Base-by-base conservation (phyloP, 805 yeast species). In the Candida boidinii region DNA sequence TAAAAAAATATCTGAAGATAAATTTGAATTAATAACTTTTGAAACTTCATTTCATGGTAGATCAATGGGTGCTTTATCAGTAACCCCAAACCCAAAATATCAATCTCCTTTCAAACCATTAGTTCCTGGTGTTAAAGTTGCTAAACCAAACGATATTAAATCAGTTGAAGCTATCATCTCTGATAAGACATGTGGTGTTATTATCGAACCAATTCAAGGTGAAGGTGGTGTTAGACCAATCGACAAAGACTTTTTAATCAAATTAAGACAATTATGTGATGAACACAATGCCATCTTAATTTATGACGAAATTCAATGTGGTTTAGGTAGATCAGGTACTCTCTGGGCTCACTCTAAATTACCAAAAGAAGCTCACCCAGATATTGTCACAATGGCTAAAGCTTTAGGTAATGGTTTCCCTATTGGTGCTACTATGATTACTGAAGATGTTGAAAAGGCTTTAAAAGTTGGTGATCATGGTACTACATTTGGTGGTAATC, bases 331-430 rank as follows among this genome's bases (percentile, higher is more conserved):
- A 56, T 69, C 94, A 0, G 97, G 97, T 28, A 71, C 74, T 39
- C 63, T 92, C 26, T 90, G 98, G 98, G 95, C 96, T 0, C 98
- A 90, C 54, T 65, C 76, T 26, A 64, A 70, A 38, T 62, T 81
- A 31, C 88, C 92, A 25, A 56, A 64, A 30, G 83, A 76, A 37
- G 95, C 92, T 0, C 95, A 86, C 51, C 98, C 98, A 3, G 98
- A 92, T 57, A 85, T 92, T 37, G 56, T 90, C 28, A 90, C 97
- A 15, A 73, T 79, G 71, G 98, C 98, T 30, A 92, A 92, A 58
- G 96, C 97, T 3, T 65, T 92, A 29, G 98, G 97, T 39, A 92
- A 90, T 53, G 98, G 98, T 11, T 85, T 74, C 66, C 98, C 98
- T 21, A 80, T 92, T 45, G 95, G 94, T 35, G 98, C 96, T 5